Conservation (phyloP, 2,329 filamentous ascomycete genomes). For the Alternaria angustiovoidea region DNA sequence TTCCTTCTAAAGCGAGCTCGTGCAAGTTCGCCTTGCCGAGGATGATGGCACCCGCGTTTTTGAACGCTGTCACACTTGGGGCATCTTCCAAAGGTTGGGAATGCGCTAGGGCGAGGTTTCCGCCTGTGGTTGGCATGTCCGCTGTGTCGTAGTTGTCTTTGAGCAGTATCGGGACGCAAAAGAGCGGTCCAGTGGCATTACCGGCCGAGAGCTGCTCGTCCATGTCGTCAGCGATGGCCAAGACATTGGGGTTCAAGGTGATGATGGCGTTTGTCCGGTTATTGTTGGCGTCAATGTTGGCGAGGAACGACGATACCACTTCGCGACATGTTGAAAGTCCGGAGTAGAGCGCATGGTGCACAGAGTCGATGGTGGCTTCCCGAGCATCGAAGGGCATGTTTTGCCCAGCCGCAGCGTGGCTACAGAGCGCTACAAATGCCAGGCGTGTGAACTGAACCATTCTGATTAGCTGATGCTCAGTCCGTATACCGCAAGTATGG, state of each 20-base stretch:
- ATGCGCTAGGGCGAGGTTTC: constrained; percentile 58
- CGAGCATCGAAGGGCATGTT: constrained; percentile 59
- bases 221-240: constrained; percentile 59
- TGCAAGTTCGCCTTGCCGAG: constrained; percentile 68
- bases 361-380: constrained; percentile 66
- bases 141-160: constrained; percentile 71
- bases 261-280: constrained; percentile 66
- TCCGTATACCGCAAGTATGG: not conserved
- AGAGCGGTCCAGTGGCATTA: constrained; percentile 62
- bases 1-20: constrained; percentile 70
- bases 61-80: constrained; percentile 59
- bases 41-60: constrained; percentile 62
- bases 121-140: constrained; percentile 66
- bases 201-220: constrained; percentile 58
- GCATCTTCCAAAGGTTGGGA: constrained; percentile 61
- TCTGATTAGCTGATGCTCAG: constrained; percentile 5
- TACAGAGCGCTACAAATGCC: constrained; percentile 13
- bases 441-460: constrained; percentile 14
- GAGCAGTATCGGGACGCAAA: constrained; percentile 68
- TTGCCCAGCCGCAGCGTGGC: constrained; percentile 17
- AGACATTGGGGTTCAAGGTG: constrained; percentile 59
- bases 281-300: constrained; percentile 66
- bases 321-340: constrained; percentile 63
- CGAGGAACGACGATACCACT: constrained; percentile 64
- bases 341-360: constrained; percentile 65